phyloP scores from a whole-genome alignment of 1,139 yeast species.

The Diutina sp. region DNA sequence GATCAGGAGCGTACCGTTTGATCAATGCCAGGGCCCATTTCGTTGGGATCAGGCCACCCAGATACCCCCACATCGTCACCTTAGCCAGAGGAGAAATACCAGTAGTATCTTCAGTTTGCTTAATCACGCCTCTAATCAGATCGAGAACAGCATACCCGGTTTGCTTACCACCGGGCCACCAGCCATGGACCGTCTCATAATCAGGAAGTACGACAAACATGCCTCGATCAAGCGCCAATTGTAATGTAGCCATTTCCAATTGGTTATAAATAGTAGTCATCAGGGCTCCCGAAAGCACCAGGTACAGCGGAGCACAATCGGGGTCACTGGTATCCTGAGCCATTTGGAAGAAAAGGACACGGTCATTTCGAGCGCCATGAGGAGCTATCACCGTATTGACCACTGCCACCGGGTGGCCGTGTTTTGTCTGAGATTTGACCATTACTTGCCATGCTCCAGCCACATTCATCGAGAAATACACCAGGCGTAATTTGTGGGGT shows the following conservation, averaged over 20 bases:
- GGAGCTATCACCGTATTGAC: slow-evolving; percentile 7
- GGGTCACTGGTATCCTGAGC: slow-evolving; percentile 6
- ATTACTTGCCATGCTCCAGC: not conserved
- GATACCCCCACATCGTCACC: slow-evolving; percentile 21
- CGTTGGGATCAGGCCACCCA: slow-evolving; percentile 23
- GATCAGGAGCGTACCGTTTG: slow-evolving; percentile 19
- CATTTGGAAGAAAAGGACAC: slow-evolving; percentile 6
- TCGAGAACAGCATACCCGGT: slow-evolving; percentile 18
- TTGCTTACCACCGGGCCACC: slow-evolving; percentile 18
- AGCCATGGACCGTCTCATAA: slow-evolving; percentile 17
- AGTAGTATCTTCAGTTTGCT: slow-evolving; percentile 11
- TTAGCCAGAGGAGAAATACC: slow-evolving; percentile 13
- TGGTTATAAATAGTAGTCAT: slow-evolving; percentile 4
- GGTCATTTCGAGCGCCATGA: slow-evolving; percentile 5
- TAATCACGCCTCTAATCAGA: slow-evolving; percentile 14
- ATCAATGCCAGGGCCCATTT: slow-evolving; percentile 25
- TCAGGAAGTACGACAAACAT: slow-evolving; percentile 22
- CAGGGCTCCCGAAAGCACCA: slow-evolving; percentile 5
- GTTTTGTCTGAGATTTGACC: not conserved
- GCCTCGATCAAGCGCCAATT: slow-evolving; percentile 14
- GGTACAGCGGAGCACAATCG: slow-evolving; percentile 7
- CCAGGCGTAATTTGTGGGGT: not conserved
- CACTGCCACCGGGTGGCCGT: slow-evolving; percentile 1
- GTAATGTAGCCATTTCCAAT: slow-evolving; percentile 12
- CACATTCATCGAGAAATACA: not conserved